Conservation (phyloP, 1,139 yeast genomes). For the Meyerozyma athensensis region DNA sequence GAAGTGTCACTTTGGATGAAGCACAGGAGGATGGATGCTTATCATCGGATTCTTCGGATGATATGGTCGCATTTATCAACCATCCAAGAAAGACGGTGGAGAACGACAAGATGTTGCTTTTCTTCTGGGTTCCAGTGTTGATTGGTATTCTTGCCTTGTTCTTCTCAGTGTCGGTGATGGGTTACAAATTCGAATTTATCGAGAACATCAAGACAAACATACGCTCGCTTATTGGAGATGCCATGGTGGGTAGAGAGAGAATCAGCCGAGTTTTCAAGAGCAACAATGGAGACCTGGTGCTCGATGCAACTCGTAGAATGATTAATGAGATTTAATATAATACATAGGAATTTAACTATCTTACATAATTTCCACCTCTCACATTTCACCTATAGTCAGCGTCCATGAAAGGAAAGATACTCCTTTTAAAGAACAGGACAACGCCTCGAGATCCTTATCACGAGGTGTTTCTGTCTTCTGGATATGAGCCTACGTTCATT, state of each 20-base stretch:
- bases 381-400: neutral
- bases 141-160: constrained; percentile 48
- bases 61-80: constrained; percentile 51
- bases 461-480: constrained; percentile 27
- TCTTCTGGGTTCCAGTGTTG: constrained; percentile 82
- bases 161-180: constrained; percentile 47
- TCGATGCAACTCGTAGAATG: constrained; percentile 9
- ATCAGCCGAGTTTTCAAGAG: constrained; percentile 50
- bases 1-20: constrained; percentile 8
- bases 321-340: constrained; percentile 4
- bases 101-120: constrained; percentile 80
- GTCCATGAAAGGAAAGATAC: constrained; percentile 8
- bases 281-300: constrained; percentile 8
- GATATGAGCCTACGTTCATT: constrained; percentile 47
- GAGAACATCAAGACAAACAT: constrained; percentile 43
- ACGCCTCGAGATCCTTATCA: constrained; percentile 64
- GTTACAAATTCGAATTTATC: constrained; percentile 38
- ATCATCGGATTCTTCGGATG: constrained; percentile 48
- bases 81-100: constrained; percentile 62
- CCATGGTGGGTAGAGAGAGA: constrained; percentile 68
- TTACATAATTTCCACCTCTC: neutral
- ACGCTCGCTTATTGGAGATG: constrained; percentile 52
- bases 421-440: constrained; percentile 65
- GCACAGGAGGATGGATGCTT: constrained; percentile 27
- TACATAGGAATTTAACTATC: too few species aligned